These are phyloP conservation scores for Colletotrichum trifolii DNA, from an alignment of 2,329 filamentous ascomycete genomes.

Conservation along the genomic window DNA sequence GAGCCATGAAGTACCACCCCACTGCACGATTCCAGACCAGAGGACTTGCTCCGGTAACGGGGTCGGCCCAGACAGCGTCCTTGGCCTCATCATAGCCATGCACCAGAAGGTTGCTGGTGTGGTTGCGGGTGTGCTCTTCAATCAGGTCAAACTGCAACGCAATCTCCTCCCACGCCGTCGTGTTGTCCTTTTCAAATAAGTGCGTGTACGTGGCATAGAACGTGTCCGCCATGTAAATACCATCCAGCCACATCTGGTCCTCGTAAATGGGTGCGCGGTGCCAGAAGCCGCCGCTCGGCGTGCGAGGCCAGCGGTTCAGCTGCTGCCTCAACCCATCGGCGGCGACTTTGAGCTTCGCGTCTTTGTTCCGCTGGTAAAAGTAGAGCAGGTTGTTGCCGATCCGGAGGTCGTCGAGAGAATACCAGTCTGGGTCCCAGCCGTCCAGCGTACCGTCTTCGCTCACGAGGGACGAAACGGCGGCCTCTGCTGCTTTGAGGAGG, in stretches of 20 bases:
- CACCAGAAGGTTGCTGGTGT: conserved; percentile 55
- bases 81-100: conserved; percentile 65
- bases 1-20: conserved; percentile 65
- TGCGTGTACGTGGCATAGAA: conserved; percentile 55
- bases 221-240: conserved; percentile 61
- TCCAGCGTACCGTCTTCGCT: conserved; percentile 55
- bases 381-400: conserved; percentile 63
- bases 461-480: conserved; percentile 28
- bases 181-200: conserved; percentile 50
- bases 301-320: conserved; percentile 61
- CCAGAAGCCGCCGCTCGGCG: conserved; percentile 64
- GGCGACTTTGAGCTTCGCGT: conserved; percentile 60
- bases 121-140: conserved; percentile 53
- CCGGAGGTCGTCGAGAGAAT: conserved; percentile 64
- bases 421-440: conserved; percentile 58
- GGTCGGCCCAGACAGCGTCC: conserved; percentile 62
- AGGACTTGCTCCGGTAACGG: conserved; percentile 60
- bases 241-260: conserved; percentile 69
- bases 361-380: conserved; percentile 58
- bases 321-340: conserved; percentile 58
- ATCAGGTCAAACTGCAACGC: conserved; percentile 58
- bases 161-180: conserved; percentile 57
- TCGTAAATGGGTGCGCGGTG: conserved; percentile 55
- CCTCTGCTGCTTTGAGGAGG: conserved; percentile 20
- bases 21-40: conserved; percentile 65